Percentiles rank a stretch among this genome's conserved stretches.
These are phyloP conservation scores for Rhodotorula diobovata DNA, from an alignment of 768 basidiomycete genomes.

Conservation along the genomic window DNA sequence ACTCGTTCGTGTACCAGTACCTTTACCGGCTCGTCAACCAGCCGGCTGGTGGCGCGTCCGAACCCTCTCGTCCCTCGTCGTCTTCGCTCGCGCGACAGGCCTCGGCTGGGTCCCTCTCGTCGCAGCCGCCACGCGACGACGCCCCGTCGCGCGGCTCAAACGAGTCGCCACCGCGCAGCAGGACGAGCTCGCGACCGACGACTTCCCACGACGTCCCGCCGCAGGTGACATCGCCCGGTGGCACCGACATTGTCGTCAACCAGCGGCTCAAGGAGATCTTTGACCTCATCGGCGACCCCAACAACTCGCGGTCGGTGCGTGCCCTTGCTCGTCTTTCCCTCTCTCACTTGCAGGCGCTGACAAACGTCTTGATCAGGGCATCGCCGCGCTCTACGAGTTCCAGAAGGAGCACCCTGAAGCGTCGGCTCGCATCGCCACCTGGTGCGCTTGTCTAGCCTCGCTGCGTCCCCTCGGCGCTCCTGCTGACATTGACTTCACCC, in stretches of 20 bases:
- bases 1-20: conserved; percentile 93
- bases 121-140: background rate
- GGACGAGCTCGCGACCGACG: background rate
- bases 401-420: conserved; percentile 72
- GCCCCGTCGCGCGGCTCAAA: background rate
- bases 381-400: conserved; percentile 90
- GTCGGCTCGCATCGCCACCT: conserved; percentile 42
- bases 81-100: conserved; percentile 13
- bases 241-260: conserved; percentile 36
- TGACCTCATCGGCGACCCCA: conserved; percentile 42
- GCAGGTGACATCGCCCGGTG: conserved; percentile 11
- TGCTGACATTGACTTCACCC: background rate
- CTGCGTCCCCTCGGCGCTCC: background rate
- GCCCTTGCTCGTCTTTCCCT: no score
- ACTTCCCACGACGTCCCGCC: background rate
- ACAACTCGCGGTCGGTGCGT: conserved; percentile 27
- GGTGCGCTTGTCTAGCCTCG: conserved; percentile 17
- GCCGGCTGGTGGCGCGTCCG: background rate
- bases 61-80: background rate
- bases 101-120: conserved; percentile 13
- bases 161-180: conserved; percentile 5
- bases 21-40: conserved; percentile 50
- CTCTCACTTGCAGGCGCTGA: conserved; percentile 53
- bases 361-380: conserved; percentile 60
- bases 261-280: conserved; percentile 42